Percentiles rank a stretch among this genome's conserved stretches.
Evolutionary conservation across 192 early-diverging fungal species (phyloP).

Genomic region (Thamnidium elegans): DNA sequence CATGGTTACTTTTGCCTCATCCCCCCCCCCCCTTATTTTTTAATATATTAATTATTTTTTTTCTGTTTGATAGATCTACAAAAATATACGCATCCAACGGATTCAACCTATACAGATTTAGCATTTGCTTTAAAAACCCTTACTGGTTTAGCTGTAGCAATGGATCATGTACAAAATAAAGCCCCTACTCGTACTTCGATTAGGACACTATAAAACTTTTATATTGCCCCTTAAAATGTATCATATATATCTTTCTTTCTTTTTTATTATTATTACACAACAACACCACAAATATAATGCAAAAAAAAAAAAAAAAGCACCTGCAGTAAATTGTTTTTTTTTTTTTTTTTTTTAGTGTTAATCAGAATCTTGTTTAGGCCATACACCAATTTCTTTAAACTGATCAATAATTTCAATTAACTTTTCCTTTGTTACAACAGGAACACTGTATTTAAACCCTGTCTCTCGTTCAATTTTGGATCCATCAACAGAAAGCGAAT

Average conservation of each 20-base stretch:
- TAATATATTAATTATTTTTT: background rate
- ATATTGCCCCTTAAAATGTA: background rate
- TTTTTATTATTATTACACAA: background rate
- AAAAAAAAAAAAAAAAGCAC: too few relatives aligned
- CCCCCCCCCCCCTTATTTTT: background rate
- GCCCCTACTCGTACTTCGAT: background rate
- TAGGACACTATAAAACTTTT: background rate
- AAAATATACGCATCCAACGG: slow-evolving; percentile 29
- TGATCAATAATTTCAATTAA: slow-evolving; percentile 74
- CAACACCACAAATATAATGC: background rate
- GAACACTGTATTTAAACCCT: slow-evolving; percentile 69
- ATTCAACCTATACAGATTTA: slow-evolving; percentile 27
- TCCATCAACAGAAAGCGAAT: slow-evolving; percentile 82
- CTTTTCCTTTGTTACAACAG: slow-evolving; percentile 61
- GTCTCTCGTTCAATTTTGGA: slow-evolving; percentile 68
- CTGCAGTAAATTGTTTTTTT: background rate
- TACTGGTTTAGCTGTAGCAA: slow-evolving; percentile 25
- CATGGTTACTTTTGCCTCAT: too few relatives aligned
- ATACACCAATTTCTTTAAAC: slow-evolving; percentile 77
- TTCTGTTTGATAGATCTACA: slow-evolving; percentile 25
- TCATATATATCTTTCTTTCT: background rate
- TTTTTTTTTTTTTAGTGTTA: background rate
- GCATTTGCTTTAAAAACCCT: slow-evolving; percentile 31
- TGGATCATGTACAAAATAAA: slow-evolving; percentile 30
- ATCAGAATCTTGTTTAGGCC: slow-evolving; percentile 56